Base-by-base conservation (phyloP, 2,329 filamentous ascomycete species). In the Teratosphaeria destructans region DNA sequence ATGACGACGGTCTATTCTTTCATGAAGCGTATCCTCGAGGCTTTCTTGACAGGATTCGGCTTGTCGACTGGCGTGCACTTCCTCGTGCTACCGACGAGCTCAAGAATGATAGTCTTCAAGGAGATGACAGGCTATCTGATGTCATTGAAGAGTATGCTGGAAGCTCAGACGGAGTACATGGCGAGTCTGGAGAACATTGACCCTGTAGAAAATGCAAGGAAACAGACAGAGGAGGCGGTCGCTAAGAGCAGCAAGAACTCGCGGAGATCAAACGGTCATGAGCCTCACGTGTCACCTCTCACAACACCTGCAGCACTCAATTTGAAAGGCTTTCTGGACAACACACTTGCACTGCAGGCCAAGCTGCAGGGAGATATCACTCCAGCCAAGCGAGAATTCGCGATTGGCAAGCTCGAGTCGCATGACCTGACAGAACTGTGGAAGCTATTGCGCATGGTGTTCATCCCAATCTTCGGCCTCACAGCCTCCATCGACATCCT, bases 331-430 rank as follows among this genome's bases (percentile, higher is more conserved):
- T 57, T 64, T 8, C 52, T 70, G 32, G 61, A 58, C 23, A 68
- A 71, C 57, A 59, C 69, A 6, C 67, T 68, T 29, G 53, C 19
- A 8, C n/a, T 90, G 2, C 80, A 85, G 60, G 85, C 84, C 1
- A 90, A 89, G 70, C 75, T 90, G 5, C 79, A 85, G 57, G 79
- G 78, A 0, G 88, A 91, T 63, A 71, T 90, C 39, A 78, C 80
- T 1, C 90, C 89, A 68, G 88, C 86, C 0, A 90, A 90, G 71
- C 79, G 87, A 53, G 88, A 92, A 64, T 72, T 87, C n/a, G 87
- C 86, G 0, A 84, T 82, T 70, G 87, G 87, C 0, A 86, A 87
- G 64, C 73, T 90, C 5, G 78, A 80, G 14, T 80, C 85, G 0
- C 80, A 85, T 58, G 86, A 90, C 61, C 73, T 90, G 10, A 78